Conservation (phyloP, 352 stramenopile genomes). For the Vaucheria bursata region DNA sequence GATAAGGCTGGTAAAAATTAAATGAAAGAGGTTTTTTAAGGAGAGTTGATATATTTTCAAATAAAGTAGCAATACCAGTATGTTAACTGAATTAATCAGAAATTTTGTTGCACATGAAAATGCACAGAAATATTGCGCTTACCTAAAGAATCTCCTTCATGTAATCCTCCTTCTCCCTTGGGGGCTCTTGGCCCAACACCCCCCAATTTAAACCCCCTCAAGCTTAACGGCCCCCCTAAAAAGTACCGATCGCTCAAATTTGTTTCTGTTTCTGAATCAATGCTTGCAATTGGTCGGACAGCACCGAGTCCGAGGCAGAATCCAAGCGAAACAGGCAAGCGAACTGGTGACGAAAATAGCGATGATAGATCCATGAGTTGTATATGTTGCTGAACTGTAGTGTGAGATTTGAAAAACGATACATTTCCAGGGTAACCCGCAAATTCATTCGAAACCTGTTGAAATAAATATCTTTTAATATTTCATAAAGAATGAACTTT, state of each 20-base stretch:
- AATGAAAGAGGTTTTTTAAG: too few relatives aligned
- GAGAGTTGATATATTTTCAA: too few relatives aligned
- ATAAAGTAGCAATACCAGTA: too few relatives aligned
- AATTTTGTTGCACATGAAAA: too few relatives aligned
- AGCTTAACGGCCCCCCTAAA: conserved; percentile 69
- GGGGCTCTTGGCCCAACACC: conserved; percentile 72
- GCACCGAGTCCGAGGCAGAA: neutral
- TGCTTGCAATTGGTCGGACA: neutral
- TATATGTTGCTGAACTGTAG: neutral
- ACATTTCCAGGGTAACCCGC: neutral
- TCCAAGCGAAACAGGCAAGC: neutral
- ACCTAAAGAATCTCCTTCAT: conserved; percentile 68
- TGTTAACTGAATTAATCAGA: too few relatives aligned
- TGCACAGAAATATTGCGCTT: too few relatives aligned
- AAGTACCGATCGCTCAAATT: conserved; percentile 81
- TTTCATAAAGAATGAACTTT: too few relatives aligned
- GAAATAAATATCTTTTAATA: too few relatives aligned
- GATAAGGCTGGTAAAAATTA: too few relatives aligned
- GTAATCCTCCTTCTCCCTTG: conserved; percentile 68
- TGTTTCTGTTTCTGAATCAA: conserved; percentile 28
- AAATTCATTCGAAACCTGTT: neutral
- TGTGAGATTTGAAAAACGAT: neutral
- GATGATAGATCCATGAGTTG: neutral
- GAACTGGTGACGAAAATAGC: neutral
- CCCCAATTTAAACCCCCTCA: conserved; percentile 74